Conservation (phyloP, 2,329 filamentous ascomycete species). For the Xylariaceae sp. region DNA sequence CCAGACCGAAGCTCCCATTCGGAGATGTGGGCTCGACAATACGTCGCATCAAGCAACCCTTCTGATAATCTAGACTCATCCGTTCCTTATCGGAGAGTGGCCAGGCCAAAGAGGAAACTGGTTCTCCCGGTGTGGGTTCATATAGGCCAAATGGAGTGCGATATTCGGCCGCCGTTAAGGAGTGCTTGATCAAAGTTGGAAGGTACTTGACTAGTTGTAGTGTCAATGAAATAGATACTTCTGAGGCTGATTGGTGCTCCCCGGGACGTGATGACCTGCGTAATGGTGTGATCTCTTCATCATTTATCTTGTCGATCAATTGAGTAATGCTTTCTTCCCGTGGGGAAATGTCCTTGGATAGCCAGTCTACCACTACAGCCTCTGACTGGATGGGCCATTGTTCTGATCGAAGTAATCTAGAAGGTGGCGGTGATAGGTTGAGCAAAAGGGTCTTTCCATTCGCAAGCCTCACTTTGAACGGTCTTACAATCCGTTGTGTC, state of each 20-base stretch:
- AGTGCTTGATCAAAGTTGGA: conserved; percentile 39
- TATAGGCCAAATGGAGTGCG: conserved; percentile 42
- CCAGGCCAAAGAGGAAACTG: conserved; percentile 34
- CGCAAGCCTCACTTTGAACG: conserved; percentile 41
- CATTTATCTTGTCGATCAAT: background rate
- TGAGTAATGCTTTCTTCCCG: background rate
- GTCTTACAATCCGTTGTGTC: conserved; percentile 37
- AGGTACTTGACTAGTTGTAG: conserved; percentile 31
- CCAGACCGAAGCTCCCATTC: conserved; percentile 46
- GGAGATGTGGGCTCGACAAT: conserved; percentile 44
- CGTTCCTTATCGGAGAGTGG: conserved; percentile 35
- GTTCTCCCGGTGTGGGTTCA: conserved; percentile 33
- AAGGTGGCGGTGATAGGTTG: conserved; percentile 40
- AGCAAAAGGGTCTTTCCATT: conserved; percentile 40
- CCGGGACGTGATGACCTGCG: background rate
- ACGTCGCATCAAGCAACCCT: conserved; percentile 42
- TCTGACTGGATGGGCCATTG: conserved; percentile 42
- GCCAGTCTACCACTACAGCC: conserved; percentile 43
- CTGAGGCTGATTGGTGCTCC: background rate
- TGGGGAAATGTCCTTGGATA: conserved; percentile 27
- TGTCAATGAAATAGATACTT: conserved; percentile 9
- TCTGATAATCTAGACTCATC: conserved; percentile 41
- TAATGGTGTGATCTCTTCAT: background rate
- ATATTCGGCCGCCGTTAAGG: conserved; percentile 25
- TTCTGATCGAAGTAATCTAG: conserved; percentile 46